phyloP scores from a whole-genome alignment of 2,329 filamentous ascomycete genomes.

The Colletotrichum liaoningense region DNA sequence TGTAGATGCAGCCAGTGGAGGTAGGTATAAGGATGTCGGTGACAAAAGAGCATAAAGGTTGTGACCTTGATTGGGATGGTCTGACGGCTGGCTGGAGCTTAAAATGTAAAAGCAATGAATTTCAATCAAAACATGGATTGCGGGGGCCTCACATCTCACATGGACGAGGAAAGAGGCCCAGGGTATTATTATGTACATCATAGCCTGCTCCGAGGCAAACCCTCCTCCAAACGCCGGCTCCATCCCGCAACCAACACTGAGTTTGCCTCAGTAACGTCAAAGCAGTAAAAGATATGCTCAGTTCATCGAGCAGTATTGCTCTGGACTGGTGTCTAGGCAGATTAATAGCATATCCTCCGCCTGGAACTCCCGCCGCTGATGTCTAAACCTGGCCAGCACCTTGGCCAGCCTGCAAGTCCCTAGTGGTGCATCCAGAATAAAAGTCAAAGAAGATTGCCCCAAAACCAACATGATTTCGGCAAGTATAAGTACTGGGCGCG shows the following conservation, averaged over 20 bases:
- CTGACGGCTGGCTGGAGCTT: neutral
- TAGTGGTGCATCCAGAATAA: neutral
- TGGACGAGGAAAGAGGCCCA: constrained; percentile 32
- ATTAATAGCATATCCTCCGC: neutral
- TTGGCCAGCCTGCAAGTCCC: neutral
- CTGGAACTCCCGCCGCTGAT: neutral
- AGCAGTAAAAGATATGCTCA: constrained; percentile 15
- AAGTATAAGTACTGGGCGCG: neutral
- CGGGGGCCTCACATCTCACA: constrained; percentile 35
- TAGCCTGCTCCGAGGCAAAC: neutral
- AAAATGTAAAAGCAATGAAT: neutral
- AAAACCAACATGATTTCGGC: neutral
- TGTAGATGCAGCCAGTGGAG: neutral
- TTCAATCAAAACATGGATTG: constrained; percentile 19
- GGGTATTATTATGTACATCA: constrained; percentile 35
- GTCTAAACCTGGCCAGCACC: neutral
- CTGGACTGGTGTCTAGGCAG: neutral
- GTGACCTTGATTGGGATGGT: neutral
- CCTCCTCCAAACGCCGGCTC: constrained; percentile 16
- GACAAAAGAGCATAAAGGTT: neutral
- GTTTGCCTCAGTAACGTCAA: neutral
- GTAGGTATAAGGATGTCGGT: neutral
- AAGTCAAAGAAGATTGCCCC: neutral
- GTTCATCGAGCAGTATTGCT: neutral
- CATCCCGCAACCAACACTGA: neutral